A percentile compares a stretch with the other conserved stretches of the same genome.
phyloP scores from a whole-genome alignment of 306 rosid genomes.

The Elaeagnus macrophylla region DNA sequence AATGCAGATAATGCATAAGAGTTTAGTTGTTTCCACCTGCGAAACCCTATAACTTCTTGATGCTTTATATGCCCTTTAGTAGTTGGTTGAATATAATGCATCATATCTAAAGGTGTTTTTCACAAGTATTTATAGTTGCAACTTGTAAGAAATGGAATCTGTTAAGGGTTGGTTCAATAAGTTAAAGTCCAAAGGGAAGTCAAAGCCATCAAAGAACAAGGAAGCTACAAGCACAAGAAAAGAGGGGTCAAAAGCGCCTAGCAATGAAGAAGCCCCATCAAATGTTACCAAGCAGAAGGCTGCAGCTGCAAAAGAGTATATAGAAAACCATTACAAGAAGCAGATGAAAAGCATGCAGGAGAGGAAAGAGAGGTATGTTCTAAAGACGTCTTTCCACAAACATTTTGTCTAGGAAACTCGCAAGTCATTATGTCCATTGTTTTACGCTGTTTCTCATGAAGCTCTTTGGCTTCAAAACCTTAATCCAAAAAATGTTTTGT shows the following conservation, averaged over 20 bases:
- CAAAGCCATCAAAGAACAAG: conserved; percentile 48
- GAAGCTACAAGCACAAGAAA: conserved; percentile 42
- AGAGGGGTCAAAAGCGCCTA: conserved; percentile 49
- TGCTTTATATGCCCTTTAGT: conserved; percentile 22
- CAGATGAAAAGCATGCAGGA: conserved; percentile 96
- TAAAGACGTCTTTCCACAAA: conserved; percentile 6
- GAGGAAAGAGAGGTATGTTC: conserved; percentile 77
- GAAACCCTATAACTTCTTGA: conserved; percentile 20
- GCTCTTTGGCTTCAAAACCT: too few species aligned
- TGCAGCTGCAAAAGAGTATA: conserved; percentile 92
- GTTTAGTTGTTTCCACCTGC: conserved; percentile 1
- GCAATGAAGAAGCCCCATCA: conserved; percentile 70
- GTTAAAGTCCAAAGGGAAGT: conserved; percentile 65
- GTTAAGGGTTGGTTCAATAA: conserved; percentile 58
- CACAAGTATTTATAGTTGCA: conserved; percentile 17
- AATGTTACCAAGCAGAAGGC: conserved; percentile 88
- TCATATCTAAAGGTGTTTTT: conserved; percentile 13
- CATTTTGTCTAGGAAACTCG: too few species aligned
- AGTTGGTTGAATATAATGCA: conserved; percentile 16
- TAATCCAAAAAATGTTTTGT: too few species aligned
- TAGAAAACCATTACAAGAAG: conserved; percentile 93
- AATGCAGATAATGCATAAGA: conserved; percentile 26
- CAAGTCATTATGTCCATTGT: too few species aligned
- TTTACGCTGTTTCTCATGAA: too few species aligned
- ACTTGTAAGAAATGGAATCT: conserved; percentile 43